phyloP scores from a whole-genome alignment of 179 eudicot species.

The Actinidia chinensis region DNA sequence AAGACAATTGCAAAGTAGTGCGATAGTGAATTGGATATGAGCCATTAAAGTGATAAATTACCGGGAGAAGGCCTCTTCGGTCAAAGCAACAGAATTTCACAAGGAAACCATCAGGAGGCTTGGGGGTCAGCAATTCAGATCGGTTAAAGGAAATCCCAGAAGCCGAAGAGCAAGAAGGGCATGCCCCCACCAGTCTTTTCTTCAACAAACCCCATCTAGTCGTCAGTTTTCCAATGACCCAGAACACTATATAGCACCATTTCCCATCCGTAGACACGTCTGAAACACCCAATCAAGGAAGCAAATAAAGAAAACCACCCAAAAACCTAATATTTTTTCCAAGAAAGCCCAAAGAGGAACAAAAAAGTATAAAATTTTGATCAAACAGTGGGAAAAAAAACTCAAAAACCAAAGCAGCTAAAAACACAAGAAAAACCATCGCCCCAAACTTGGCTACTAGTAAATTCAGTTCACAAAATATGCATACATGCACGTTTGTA shows the following conservation, averaged over 20 bases:
- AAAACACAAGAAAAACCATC: no score
- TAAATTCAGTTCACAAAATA: no score
- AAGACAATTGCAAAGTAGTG: neutral
- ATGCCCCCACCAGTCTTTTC: conserved; percentile 68
- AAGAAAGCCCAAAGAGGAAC: neutral
- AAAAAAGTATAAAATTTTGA: no score
- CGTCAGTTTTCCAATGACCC: conserved; percentile 59
- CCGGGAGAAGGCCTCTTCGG: conserved; percentile 77
- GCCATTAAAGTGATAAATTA: conserved; percentile 15
- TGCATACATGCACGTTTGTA: no score
- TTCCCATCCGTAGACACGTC: conserved; percentile 91
- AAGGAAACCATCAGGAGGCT: conserved; percentile 74
- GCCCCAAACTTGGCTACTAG: no score
- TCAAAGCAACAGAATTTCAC: conserved; percentile 69
- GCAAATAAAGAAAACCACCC: neutral
- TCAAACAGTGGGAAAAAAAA: no score
- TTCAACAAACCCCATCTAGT: conserved; percentile 80
- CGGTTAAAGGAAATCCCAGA: conserved; percentile 64
- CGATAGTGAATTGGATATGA: neutral
- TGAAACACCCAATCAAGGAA: conserved; percentile 26
- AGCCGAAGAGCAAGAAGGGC: conserved; percentile 79
- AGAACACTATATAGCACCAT: conserved; percentile 88
- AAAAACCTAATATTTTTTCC: neutral
- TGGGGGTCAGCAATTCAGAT: conserved; percentile 52
- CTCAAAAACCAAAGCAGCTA: no score